Base-by-base conservation (phyloP, 177 flowering plant species). In the Telopea speciosissima region DNA sequence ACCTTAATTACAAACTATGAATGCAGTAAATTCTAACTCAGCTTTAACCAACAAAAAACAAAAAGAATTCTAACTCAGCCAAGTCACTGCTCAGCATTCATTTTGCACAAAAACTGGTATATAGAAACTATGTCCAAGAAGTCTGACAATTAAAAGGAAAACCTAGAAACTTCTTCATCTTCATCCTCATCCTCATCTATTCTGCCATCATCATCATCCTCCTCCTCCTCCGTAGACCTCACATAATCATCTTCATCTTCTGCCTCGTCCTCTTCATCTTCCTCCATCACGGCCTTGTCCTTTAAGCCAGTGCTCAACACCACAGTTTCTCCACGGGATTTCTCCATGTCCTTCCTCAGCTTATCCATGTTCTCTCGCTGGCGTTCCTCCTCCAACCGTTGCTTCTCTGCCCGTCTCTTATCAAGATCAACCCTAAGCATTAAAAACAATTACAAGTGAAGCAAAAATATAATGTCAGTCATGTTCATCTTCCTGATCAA, bases 271-370 rank as follows among this genome's bases (percentile, higher is more conserved):
- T 81, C 89, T 36, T 83, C 89, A 4, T 79, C 84, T 0, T 82
- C 87, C 10, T 74, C 85, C 26, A 74, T 86, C 81, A 74, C 65
- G 62, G 68, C 75, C 42, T 77, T 80, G 77, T 86, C 90, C 84
- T 90, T 90, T 86, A 91, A 77, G 66, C 94, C 97, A 17, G 92
- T 91, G 81, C 83, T 90, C 83, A 91, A 79, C 14, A 91, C 88
- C 78, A 89, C 88, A 64, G 90, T 83, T 74, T 90, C 88, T 31
- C 96, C 96, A 49, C 78, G 62, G 12, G 92, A 81, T 66, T 81
- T 81, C 80, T 88, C 96, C 91, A 89, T 87, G 68, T 91, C 97
- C 80, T 75, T 90, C 81, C 89, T 84, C 67, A 95, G 85, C 77
- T 83, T 95, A 8, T 90, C 96, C 96, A 95, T 90, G 85, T 74